phyloP scores from a whole-genome alignment of 139 green algal genomes.

The Volvox reticuliferus region DNA sequence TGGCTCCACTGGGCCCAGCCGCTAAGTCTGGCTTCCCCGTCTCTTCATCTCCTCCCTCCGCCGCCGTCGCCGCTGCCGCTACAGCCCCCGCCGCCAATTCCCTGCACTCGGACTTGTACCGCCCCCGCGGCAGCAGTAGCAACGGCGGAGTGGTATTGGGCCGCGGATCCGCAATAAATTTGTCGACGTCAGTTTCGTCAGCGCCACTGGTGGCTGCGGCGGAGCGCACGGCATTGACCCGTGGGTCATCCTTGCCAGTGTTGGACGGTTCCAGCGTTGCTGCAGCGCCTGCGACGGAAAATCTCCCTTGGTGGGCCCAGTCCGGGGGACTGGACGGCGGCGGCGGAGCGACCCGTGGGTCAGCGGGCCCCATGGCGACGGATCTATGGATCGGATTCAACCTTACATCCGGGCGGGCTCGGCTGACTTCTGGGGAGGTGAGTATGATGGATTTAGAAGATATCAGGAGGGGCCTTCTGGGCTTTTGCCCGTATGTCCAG shows the following conservation, averaged over 20 bases:
- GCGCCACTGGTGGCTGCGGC: neutral
- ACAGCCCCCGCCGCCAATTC: neutral
- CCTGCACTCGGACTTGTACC: neutral
- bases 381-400: constrained; percentile 32
- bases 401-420: neutral
- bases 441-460: neutral
- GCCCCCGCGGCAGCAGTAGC: neutral
- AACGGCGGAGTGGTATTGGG: neutral
- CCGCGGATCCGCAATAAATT: neutral
- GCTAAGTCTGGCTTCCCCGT: neutral
- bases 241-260: too few relatives aligned
- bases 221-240: neutral
- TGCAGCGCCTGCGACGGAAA: neutral
- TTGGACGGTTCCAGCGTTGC: too few relatives aligned
- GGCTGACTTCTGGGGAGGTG: constrained; percentile 5
- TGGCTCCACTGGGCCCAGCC: neutral
- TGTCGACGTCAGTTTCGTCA: neutral
- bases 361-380: neutral
- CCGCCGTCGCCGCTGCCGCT: neutral
- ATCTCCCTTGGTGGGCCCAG: constrained; percentile 24
- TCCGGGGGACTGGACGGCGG: neutral
- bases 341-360: neutral
- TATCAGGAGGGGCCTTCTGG: neutral
- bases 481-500: neutral
- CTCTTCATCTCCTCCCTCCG: neutral